Evolutionary conservation across 164 flowering plant species (phyloP).

Genomic region (Protea cynaroides): DNA sequence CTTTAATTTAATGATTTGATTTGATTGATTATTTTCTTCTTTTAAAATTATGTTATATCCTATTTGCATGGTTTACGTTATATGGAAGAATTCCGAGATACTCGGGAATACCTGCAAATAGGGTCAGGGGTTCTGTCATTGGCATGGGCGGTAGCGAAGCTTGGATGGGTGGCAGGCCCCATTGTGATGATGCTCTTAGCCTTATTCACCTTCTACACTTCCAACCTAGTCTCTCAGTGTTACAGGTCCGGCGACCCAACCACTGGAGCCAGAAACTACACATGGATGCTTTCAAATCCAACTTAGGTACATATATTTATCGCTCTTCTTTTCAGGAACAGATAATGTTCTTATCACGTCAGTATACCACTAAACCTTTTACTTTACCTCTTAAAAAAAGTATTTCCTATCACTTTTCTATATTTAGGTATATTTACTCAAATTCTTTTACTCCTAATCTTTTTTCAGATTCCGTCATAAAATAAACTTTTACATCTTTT

Average conservation of each 20-base stretch:
- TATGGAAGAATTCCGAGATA: conserved; percentile 39
- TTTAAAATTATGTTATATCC: not conserved
- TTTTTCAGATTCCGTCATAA: too few relatives aligned
- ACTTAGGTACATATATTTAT: conserved; percentile 30
- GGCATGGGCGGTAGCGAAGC: conserved; percentile 63
- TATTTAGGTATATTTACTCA: too few relatives aligned
- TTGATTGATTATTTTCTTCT: too few relatives aligned
- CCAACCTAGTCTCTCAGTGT: conserved; percentile 43
- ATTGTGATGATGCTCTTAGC: conserved; percentile 41
- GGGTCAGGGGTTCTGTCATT: conserved; percentile 61
- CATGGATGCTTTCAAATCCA: conserved; percentile 57
- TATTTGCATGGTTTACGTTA: not conserved
- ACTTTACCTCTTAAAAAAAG: too few relatives aligned
- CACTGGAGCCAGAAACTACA: conserved; percentile 49
- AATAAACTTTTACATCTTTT: too few relatives aligned
- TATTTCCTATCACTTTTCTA: too few relatives aligned
- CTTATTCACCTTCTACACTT: conserved; percentile 41
- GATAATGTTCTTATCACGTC: too few relatives aligned
- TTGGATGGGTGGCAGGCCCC: conserved; percentile 69
- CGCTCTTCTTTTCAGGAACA: too few relatives aligned
- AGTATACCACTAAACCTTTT: too few relatives aligned
- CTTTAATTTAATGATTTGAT: too few relatives aligned
- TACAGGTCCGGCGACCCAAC: conserved; percentile 49
- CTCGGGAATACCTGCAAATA: conserved; percentile 44
- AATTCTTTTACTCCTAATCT: too few relatives aligned